Conservation (phyloP, 257 asterid species). For the Solanum bulbocastanum region DNA sequence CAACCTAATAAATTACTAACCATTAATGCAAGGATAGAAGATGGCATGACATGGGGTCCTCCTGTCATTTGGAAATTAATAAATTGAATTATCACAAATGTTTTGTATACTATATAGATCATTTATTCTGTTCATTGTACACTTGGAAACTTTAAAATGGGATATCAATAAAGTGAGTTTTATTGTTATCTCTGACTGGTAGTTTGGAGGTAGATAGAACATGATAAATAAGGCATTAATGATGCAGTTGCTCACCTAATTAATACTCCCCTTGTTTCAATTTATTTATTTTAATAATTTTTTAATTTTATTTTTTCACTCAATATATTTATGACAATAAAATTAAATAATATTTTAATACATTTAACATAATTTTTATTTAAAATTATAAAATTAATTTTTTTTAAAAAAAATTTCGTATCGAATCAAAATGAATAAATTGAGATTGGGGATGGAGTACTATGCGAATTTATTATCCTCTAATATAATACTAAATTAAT, state of each 20-base stretch:
- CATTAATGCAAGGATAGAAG: background rate
- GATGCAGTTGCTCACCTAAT: background rate
- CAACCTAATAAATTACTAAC: background rate
- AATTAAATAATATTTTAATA: background rate
- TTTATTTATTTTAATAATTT: background rate
- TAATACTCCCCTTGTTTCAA: accelerated
- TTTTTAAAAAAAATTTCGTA: too few relatives aligned
- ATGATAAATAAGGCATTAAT: background rate
- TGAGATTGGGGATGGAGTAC: background rate
- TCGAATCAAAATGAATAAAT: too few relatives aligned
- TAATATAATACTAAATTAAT: background rate
- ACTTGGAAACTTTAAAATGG: background rate
- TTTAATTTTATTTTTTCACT: too few relatives aligned
- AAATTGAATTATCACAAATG: background rate
- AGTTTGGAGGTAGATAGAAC: background rate
- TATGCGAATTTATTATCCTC: background rate
- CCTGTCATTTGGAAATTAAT: background rate
- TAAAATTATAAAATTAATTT: background rate
- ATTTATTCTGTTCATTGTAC: background rate
- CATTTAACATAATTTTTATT: background rate
- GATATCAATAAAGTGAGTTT: background rate
- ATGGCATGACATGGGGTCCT: background rate
- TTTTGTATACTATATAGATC: background rate
- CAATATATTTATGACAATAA: too few relatives aligned
- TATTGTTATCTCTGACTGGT: background rate